Evolutionary conservation across 1,284 basidiomycete genomes (phyloP).

Genomic region (Naganishia cerealis): DNA sequence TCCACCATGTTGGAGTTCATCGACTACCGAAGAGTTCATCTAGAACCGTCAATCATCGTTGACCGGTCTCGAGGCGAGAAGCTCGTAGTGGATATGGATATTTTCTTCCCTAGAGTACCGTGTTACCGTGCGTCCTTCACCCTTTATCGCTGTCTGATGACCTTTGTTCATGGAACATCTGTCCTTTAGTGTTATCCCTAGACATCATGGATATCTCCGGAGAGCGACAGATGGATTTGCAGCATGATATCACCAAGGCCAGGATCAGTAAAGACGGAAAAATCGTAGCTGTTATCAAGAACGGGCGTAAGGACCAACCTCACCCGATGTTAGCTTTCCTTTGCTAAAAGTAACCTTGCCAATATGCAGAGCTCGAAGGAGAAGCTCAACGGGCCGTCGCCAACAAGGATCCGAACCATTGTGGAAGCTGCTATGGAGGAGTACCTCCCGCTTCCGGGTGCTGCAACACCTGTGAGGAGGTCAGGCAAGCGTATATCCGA

Average conservation of each 20-base stretch:
- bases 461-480: constrained; percentile 95
- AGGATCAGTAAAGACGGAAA: constrained; percentile 68
- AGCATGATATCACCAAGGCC: constrained; percentile 84
- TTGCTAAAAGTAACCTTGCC: background rate
- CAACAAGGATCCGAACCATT: constrained; percentile 67
- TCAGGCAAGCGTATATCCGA: constrained; percentile 83
- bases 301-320: constrained; percentile 42
- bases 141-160: background rate
- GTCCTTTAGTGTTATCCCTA: constrained; percentile 76
- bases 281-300: constrained; percentile 58
- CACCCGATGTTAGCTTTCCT: background rate
- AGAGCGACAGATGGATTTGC: constrained; percentile 83
- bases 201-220: constrained; percentile 99
- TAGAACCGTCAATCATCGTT: constrained; percentile 86
- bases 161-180: background rate
- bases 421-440: constrained; percentile 97
- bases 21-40: constrained; percentile 83
- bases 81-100: constrained; percentile 84
- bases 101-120: constrained; percentile 94
- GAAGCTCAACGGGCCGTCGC: constrained; percentile 77
- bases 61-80: constrained; percentile 93
- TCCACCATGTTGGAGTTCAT: constrained; percentile 92
- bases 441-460: constrained; percentile 76
- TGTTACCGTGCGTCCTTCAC: constrained; percentile 76
- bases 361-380: constrained; percentile 66